Evolutionary conservation across 805 yeast species (phyloP), one percentile per base, ranked within the genome.

Genomic region (Pichia manshurica): DNA sequence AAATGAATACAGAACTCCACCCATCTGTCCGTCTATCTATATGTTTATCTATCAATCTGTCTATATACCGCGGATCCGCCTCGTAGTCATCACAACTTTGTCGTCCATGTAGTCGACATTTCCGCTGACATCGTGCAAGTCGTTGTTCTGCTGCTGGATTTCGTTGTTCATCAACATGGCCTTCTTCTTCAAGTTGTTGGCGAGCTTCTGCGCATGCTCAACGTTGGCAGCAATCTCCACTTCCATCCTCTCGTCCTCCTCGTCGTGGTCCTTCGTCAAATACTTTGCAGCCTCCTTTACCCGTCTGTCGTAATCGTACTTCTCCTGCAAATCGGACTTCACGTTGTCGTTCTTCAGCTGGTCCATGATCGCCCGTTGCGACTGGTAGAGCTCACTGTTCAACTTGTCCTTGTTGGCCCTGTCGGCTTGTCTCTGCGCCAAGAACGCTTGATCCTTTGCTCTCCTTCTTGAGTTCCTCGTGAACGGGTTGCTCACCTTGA

Each of bases 191-290:
- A 91, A 75, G 51, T 89, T 79, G 46, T 74, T 74, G 29, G 95
- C 78, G 49, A 83, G 77, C 36, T 73, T 74, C 12, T 78, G 75
- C 42, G 93, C 84, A 62, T 84, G 87, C 57, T 86, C 90, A 64
- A 91, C 70, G 59, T 93, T 93, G 53, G 77, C 69, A 46, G 89
- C 90, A 56, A 89, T 79, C 65, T 90, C 96, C 53, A 83, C 78
- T 62, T 91, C 98, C 78, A 88, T 78, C 56, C 82, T 93, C 58
- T 89, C 96, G 65, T 93, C 98, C 63, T 91, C 97, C 43, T 81
- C 81, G 65, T 91, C 97, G 19, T 60, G 63, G 42, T 84, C 85
- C 61, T 88, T 96, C 57, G 87, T 86, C 58, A 86, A 87, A 66
- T 84, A 89, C 54, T 79, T 70, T 48, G 78, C 70, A 2, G 95